Base-by-base conservation (phyloP, 805 yeast species). In the Candida orba region DNA sequence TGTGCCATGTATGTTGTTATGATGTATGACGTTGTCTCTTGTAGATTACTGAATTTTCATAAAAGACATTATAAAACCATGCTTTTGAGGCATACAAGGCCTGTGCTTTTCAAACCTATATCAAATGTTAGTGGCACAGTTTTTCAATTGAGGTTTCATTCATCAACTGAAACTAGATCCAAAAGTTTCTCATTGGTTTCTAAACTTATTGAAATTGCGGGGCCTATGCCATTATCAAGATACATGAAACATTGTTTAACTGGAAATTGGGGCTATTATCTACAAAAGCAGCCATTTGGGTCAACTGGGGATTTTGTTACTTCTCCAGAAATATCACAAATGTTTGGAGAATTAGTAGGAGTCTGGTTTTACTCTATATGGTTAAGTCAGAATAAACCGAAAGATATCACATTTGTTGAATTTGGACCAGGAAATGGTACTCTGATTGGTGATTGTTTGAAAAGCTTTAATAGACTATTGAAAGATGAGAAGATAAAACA, bases 381-480 rank as follows among this genome's bases (percentile, higher is more conserved):
- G 85, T 47, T 73, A 30, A 58, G 66, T 1, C 90, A 82, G 51
- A 69, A 74, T 24, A 66, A 59, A 36, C 81, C 85, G 0, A 34
- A 53, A n/a, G 55, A 58, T 12, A 62, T 82, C 23, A 65, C 81
- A 41, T 56, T 87, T 10, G 67, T 84, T 8, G 95, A 87, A 60
- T 78, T 85, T 60, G 95, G 95, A 0, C 95, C 95, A 0, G 95
- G 95, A 5, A 71, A 73, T 52, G 95, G 95, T 2, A 84, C 95
- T 0, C 64, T 87, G 51, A 79, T 84, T 80, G 65, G 66, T 53
- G 95, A 87, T 56, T 64, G 76, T 37, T 57, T 86, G 48, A 60
- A 60, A 12, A 64, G 73, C 2, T 71, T 79, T 55, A 66, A 71
- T 41, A 67, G 64, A 41, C 63, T 78, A 36, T 46, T 60, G 15